Conservation (phyloP, 768 basidiomycete species). For the Leccinum boreale region DNA sequence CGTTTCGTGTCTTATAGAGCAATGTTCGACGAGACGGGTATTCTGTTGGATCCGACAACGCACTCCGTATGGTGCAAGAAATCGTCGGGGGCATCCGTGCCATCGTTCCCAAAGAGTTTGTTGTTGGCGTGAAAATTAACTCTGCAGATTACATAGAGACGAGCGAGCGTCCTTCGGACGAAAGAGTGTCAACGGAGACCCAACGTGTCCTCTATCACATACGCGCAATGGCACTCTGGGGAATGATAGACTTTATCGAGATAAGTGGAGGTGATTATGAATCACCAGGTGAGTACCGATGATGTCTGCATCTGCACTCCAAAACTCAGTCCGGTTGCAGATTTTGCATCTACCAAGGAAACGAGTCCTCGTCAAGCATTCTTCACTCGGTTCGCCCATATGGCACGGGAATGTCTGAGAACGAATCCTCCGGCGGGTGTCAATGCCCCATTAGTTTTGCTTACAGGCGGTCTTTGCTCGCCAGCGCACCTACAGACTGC, state of each 20-base stretch:
- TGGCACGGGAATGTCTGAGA: slow-evolving; percentile 47
- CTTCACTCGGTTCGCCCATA: slow-evolving; percentile 65
- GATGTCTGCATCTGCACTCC: neutral
- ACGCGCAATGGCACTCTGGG: slow-evolving; percentile 57
- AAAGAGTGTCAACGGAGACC: slow-evolving; percentile 27
- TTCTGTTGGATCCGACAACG: slow-evolving; percentile 38
- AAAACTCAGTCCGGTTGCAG: slow-evolving; percentile 26
- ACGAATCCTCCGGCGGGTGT: slow-evolving; percentile 22
- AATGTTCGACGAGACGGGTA: slow-evolving; percentile 64
- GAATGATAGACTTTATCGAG: slow-evolving; percentile 77
- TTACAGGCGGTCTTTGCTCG: slow-evolving; percentile 78
- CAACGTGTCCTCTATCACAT: slow-evolving; percentile 59
- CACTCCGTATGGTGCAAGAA: slow-evolving; percentile 54
- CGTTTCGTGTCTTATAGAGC: slow-evolving; percentile 27
- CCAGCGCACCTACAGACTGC: slow-evolving; percentile 53
- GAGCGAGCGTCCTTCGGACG: slow-evolving; percentile 25
- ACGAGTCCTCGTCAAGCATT: slow-evolving; percentile 58
- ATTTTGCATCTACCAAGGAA: slow-evolving; percentile 37
- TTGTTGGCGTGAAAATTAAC: slow-evolving; percentile 78
- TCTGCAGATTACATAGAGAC: slow-evolving; percentile 64
- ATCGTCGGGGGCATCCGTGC: slow-evolving; percentile 56
- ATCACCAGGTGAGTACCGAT: slow-evolving; percentile 51
- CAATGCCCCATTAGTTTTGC: slow-evolving; percentile 57
- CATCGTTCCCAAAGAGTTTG: slow-evolving; percentile 53
- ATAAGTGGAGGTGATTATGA: slow-evolving; percentile 88